phyloP scores from a whole-genome alignment of 371 early-diverging fungal genomes.

The Mucor lusitanicus region DNA sequence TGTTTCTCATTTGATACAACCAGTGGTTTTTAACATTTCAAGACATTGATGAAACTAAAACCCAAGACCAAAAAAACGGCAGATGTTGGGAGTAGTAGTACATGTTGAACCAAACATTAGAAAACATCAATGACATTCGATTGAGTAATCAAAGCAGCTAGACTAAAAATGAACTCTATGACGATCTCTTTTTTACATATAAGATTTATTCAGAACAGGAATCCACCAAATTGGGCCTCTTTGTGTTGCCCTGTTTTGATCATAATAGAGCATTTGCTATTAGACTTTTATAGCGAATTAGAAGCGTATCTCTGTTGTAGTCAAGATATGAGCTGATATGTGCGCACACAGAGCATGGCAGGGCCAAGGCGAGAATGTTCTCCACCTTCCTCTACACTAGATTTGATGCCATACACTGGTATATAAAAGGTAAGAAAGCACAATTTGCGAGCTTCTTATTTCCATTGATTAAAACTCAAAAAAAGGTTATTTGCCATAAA shows the following conservation, averaged over 20 bases:
- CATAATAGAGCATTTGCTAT: background rate
- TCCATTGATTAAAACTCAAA: background rate
- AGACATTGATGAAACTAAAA: background rate
- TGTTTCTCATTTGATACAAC: background rate
- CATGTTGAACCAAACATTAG: background rate
- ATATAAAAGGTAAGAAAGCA: constrained; percentile 1
- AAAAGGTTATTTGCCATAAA: background rate
- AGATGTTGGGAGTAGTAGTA: background rate
- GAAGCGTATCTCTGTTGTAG: background rate
- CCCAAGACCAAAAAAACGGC: background rate
- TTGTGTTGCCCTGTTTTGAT: background rate
- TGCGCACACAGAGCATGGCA: background rate
- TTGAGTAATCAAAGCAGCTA: background rate
- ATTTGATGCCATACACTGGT: background rate
- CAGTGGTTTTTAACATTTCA: background rate
- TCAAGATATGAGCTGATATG: background rate
- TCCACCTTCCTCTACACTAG: background rate
- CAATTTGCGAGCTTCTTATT: background rate
- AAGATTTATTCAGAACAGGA: background rate
- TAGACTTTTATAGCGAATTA: background rate
- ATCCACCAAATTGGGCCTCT: background rate
- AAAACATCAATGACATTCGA: background rate
- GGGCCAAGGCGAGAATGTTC: background rate
- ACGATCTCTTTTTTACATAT: background rate
- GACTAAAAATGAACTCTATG: background rate